Evolutionary conservation across 2,329 filamentous ascomycete genomes (phyloP).

Genomic region (Colletotrichum phormii): DNA sequence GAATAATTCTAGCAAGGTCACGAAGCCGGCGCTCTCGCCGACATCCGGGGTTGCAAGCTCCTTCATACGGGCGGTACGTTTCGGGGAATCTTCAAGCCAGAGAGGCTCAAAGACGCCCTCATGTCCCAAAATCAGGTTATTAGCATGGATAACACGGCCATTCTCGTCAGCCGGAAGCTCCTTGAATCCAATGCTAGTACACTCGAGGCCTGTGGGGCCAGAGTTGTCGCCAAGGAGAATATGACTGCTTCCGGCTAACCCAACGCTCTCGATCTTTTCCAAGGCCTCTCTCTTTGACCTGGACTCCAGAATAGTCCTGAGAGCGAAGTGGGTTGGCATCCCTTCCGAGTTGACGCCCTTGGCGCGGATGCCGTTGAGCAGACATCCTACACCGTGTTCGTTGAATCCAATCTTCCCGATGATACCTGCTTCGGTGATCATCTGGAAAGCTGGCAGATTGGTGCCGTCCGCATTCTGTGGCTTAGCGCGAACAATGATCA

Average conservation of each 20-base stretch:
- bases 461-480: not conserved
- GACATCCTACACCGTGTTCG: constrained; percentile 61
- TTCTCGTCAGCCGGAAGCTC: not conserved
- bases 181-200: not conserved
- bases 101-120: not conserved
- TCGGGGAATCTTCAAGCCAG: not conserved
- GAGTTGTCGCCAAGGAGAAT: not conserved
- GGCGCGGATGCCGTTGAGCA: not conserved
- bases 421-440: constrained; percentile 70
- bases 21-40: not conserved
- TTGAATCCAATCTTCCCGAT: constrained; percentile 77
- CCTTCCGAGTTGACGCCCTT: not conserved
- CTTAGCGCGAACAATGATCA: not conserved
- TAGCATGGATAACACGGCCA: not conserved
- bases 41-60: not conserved
- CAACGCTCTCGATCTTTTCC: not conserved
- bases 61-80: not conserved
- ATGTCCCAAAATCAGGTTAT: not conserved
- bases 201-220: not conserved
- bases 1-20: not conserved
- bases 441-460: constrained; percentile 58
- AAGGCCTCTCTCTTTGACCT: not conserved
- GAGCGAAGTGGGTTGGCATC: not conserved
- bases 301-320: not conserved
- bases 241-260: not conserved